Percentiles rank a stretch among this genome's conserved stretches.
Conservation (phyloP, 225 moss, liverwort and hornwort genomes). For the Sphagnum tenellum region DNA sequence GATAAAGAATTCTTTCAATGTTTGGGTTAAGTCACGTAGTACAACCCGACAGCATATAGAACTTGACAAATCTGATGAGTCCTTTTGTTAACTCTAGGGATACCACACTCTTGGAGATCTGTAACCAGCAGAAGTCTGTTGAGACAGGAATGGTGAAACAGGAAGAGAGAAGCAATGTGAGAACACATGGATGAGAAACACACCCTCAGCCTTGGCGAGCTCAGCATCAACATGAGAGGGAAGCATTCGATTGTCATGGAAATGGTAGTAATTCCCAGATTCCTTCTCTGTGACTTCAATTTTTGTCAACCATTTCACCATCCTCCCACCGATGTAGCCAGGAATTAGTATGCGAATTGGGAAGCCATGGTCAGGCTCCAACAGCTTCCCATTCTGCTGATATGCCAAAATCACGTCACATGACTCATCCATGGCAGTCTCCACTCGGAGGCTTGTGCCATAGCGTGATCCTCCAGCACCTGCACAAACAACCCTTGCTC, state of each 20-base stretch:
- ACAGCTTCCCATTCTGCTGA: slow-evolving; percentile 59
- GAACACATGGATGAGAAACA: not conserved
- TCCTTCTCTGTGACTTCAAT: slow-evolving; percentile 66
- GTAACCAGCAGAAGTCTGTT: too few species aligned
- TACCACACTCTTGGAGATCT: too few species aligned
- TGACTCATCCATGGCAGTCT: slow-evolving; percentile 49
- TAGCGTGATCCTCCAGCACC: slow-evolving; percentile 58
- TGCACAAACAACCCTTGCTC: not conserved
- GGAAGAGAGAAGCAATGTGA: not conserved
- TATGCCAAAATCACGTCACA: slow-evolving; percentile 69
- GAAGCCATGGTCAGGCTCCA: slow-evolving; percentile 85
- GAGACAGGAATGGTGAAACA: not conserved
- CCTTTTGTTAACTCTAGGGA: too few species aligned
- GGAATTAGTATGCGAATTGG: slow-evolving; percentile 81
- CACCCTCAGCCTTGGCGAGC: slow-evolving; percentile 86
- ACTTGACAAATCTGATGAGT: too few species aligned
- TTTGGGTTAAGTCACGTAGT: too few species aligned
- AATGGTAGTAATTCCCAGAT: slow-evolving; percentile 86
- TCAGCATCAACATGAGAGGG: slow-evolving; percentile 85
- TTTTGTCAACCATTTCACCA: slow-evolving; percentile 93
- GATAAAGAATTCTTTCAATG: too few species aligned
- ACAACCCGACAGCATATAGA: too few species aligned
- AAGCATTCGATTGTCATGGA: slow-evolving; percentile 88
- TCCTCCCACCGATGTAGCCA: slow-evolving; percentile 88
- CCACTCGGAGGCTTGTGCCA: slow-evolving; percentile 67